Evolutionary conservation across 208 protist genomes (phyloP).

Genomic region (Angomonas deanei): DNA sequence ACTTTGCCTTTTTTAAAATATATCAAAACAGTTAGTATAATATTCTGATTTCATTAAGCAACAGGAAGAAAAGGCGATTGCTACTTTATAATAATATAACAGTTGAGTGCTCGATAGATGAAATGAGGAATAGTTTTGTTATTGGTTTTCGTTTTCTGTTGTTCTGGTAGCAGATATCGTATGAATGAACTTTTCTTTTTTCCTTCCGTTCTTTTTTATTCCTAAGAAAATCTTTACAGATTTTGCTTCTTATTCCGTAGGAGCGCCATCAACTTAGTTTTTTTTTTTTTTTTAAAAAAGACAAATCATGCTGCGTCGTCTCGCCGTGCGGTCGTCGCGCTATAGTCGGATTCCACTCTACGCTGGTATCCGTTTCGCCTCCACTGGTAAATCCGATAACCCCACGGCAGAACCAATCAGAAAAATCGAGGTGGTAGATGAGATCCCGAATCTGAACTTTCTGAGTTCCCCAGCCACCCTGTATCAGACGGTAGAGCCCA

Average conservation of each 20-base stretch:
- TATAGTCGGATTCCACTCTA: neutral
- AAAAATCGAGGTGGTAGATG: constrained; percentile 14
- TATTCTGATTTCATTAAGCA: no score
- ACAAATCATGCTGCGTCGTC: neutral
- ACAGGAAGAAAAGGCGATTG: no score
- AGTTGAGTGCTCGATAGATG: no score
- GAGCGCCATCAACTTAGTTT: constrained; percentile 1
- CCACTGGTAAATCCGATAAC: neutral
- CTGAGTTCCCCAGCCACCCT: constrained; percentile 55
- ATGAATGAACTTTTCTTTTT: constrained; percentile 1
- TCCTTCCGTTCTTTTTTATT: constrained; percentile 8
- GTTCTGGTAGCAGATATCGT: neutral
- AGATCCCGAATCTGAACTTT: constrained; percentile 76
- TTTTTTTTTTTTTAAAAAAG: constrained; percentile 5
- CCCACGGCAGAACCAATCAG: neutral
- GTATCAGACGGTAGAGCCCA: constrained; percentile 58
- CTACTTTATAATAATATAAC: no score
- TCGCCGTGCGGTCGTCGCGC: constrained; percentile 1
- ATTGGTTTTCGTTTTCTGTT: constrained; percentile 3
- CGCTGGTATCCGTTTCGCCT: neutral
- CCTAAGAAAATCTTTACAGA: neutral
- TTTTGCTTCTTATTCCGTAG: constrained; percentile 3
- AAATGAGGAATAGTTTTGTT: no score
- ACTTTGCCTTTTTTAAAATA: neutral
- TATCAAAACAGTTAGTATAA: no score